Percentiles rank a stretch among this genome's conserved stretches.
Evolutionary conservation across 768 basidiomycete genomes (phyloP).

Genomic region (Hemileccinum rubropunctum): DNA sequence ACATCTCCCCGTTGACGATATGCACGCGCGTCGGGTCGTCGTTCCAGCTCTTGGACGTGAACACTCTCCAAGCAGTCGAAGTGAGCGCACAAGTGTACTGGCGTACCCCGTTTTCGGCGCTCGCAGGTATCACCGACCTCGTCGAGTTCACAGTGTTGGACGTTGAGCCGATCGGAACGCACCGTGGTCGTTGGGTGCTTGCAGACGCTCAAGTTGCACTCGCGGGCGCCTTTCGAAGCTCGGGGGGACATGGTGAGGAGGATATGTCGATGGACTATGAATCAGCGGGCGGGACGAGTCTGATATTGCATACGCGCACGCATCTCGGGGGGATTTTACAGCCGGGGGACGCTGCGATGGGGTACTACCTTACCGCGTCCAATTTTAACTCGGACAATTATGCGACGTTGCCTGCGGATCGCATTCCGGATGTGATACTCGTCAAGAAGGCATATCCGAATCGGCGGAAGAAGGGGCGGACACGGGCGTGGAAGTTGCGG

Average conservation of each 20-base stretch:
- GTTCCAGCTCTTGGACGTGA: conserved; percentile 86
- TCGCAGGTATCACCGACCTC: conserved; percentile 81
- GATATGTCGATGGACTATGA: conserved; percentile 62
- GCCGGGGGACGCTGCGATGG: conserved; percentile 91
- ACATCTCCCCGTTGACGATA: conserved; percentile 84
- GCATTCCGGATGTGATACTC: conserved; percentile 88
- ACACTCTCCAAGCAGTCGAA: conserved; percentile 82
- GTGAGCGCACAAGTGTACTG: conserved; percentile 79
- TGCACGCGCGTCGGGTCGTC: conserved; percentile 92
- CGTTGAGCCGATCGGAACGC: conserved; percentile 75
- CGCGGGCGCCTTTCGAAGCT: conserved; percentile 72
- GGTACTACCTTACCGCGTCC: conserved; percentile 82
- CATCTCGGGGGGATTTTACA: conserved; percentile 93
- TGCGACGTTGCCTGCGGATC: conserved; percentile 57
- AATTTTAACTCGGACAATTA: conserved; percentile 95
- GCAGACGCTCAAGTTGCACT: conserved; percentile 90
- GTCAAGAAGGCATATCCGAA: conserved; percentile 96
- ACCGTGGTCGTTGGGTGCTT: conserved; percentile 75
- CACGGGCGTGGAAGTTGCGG: conserved; percentile 83
- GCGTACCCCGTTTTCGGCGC: conserved; percentile 85
- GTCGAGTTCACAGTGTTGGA: conserved; percentile 95
- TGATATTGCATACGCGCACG: conserved; percentile 93
- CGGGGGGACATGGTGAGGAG: conserved; percentile 40
- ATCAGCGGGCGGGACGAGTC: conserved; percentile 54
- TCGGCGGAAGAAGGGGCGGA: conserved; percentile 83